Percentiles rank a stretch among this genome's conserved stretches.
Evolutionary conservation across 2,329 filamentous ascomycete genomes (phyloP).

Genomic region (Phialemonium atrogriseum): DNA sequence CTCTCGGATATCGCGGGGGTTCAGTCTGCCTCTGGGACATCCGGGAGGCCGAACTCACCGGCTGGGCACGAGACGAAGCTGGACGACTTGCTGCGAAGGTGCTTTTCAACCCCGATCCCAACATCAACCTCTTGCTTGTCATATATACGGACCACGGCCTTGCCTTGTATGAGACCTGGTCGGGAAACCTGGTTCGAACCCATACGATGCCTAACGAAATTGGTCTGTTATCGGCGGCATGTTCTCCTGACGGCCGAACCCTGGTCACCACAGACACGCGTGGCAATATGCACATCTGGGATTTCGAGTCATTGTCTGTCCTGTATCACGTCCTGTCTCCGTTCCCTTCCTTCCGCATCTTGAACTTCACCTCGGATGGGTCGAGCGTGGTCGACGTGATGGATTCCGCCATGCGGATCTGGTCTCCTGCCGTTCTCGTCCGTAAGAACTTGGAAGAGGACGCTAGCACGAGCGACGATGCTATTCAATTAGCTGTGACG

Average conservation of each 20-base stretch:
- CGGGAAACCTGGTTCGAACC: conserved; percentile 7
- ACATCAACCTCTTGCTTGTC: conserved; percentile 12
- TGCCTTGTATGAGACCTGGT: conserved; percentile 12
- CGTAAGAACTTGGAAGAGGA: conserved; percentile 13
- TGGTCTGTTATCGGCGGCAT: conserved; percentile 9
- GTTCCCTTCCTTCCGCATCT: conserved; percentile 7
- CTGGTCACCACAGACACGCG: conserved; percentile 10
- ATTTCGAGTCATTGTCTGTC: conserved; percentile 13
- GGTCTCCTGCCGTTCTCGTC: conserved; percentile 14
- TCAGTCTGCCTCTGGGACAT: conserved; percentile 14
- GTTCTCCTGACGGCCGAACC: conserved; percentile 12
- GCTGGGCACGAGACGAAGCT: conserved; percentile 12
- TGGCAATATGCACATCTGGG: conserved; percentile 13
- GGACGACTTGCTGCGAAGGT: conserved; percentile 7
- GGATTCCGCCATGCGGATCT: conserved; percentile 14
- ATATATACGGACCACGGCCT: conserved; percentile 11
- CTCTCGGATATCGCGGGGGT: conserved; percentile 11
- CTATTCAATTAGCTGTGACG: conserved; percentile 2
- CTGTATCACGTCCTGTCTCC: conserved; percentile 12
- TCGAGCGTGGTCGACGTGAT: conserved; percentile 12
- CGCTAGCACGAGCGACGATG: conserved; percentile 10
- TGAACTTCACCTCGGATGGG: conserved; percentile 13
- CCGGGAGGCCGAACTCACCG: conserved; percentile 8
- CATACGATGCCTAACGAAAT: conserved; percentile 2
- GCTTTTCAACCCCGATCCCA: conserved; percentile 15